Evolutionary conservation across 1,284 basidiomycete genomes (phyloP).

Genomic region (Heterobasidion annosum): DNA sequence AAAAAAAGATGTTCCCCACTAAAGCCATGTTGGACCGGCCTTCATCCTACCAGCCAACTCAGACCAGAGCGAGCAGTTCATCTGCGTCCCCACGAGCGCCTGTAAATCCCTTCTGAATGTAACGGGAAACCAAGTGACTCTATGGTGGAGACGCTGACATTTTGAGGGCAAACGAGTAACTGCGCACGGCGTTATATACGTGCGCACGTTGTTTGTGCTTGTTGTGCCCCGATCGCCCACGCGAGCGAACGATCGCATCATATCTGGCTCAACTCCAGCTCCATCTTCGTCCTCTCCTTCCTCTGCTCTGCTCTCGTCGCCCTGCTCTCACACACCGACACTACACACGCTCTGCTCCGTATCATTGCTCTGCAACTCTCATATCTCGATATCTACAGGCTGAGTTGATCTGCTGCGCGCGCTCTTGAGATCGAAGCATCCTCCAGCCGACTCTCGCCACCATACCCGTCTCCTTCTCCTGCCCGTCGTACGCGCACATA

Average conservation of each 20-base stretch:
- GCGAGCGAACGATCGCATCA: background rate
- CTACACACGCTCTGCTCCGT: no score
- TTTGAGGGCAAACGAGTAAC: conserved; percentile 12
- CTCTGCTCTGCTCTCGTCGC: background rate
- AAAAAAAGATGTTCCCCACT: conserved; percentile 20
- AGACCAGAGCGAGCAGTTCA: conserved; percentile 22
- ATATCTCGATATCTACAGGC: no score
- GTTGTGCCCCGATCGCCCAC: background rate
- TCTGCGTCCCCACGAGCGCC: conserved; percentile 60
- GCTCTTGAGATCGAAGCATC: no score
- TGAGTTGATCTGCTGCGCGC: no score
- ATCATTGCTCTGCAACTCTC: no score
- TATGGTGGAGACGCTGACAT: conserved; percentile 46
- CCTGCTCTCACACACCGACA: background rate
- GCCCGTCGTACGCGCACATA: background rate
- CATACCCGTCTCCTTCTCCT: conserved; percentile 4
- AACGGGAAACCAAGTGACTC: conserved; percentile 52
- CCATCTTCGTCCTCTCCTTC: background rate
- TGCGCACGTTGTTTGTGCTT: conserved; percentile 10
- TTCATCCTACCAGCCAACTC: conserved; percentile 19
- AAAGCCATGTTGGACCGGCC: conserved; percentile 22
- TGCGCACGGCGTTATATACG: no score
- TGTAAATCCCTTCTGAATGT: conserved; percentile 34
- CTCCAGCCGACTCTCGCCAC: no score
- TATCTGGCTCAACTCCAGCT: background rate